A percentile compares a stretch with the other conserved stretches of the same genome.
These are phyloP conservation scores for Evernia prunastri DNA, from an alignment of 495 filamentous ascomycete genomes.

Conservation along the genomic window DNA sequence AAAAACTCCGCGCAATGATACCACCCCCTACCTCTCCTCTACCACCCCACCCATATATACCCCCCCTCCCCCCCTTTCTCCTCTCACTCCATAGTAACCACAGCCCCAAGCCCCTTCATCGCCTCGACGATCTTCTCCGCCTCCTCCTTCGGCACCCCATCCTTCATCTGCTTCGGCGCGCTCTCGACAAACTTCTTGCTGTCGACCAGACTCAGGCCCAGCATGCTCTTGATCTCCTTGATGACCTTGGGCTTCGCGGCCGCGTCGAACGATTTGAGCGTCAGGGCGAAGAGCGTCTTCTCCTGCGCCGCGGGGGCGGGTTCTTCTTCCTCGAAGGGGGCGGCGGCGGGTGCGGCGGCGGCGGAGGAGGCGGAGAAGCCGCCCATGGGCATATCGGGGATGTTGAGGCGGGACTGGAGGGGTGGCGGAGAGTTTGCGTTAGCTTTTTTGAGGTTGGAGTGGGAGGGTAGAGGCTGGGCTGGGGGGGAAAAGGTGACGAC, in stretches of 20 bases:
- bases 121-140: constrained; percentile 95
- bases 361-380: constrained; percentile 62
- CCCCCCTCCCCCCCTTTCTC: too few relatives aligned
- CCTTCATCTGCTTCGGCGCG: constrained; percentile 96
- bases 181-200: constrained; percentile 99
- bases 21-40: background rate
- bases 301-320: constrained; percentile 73
- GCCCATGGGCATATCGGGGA: constrained; percentile 92
- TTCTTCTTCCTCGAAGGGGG: constrained; percentile 75
- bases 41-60: background rate
- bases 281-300: constrained; percentile 96
- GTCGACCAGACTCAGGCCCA: constrained; percentile 93
- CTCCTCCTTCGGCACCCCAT: constrained; percentile 96
- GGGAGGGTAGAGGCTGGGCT: background rate
- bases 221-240: constrained; percentile 96
- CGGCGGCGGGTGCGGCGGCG: constrained; percentile 52
- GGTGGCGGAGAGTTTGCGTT: constrained; percentile 14
- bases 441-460: constrained; percentile 5
- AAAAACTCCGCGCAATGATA: constrained; percentile 11
- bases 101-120: constrained; percentile 85
- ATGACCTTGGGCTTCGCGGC: constrained; percentile 94
- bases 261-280: constrained; percentile 82
- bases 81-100: constrained; percentile 79
- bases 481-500: constrained; percentile 27
- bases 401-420: constrained; percentile 84